Base-by-base conservation (phyloP, 2,329 filamentous ascomycete species). In the Rutstroemia sp. region DNA sequence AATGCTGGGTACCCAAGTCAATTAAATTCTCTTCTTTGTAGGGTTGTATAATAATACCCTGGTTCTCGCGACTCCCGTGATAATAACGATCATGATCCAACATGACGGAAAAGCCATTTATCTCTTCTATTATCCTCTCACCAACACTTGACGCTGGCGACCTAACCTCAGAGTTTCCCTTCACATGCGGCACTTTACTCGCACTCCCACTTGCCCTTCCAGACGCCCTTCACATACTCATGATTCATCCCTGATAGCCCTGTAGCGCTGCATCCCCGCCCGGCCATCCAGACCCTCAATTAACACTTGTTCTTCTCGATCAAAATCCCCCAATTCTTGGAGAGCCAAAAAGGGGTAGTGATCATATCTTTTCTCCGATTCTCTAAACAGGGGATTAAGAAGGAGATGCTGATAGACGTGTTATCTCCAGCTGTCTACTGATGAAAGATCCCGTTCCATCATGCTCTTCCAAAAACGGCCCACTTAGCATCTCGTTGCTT, bases 41-140 rank as follows among this genome's bases (percentile, higher is more conserved):
- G 21, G 4, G 2, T 23, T 23, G 21, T 23, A 23, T 4, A 23
- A 23, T 23, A 23, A 23, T 23, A 23, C 21, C 21, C 21, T 23
- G 2, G 21, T 23, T 23, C 21, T 23, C 4, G 21, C 21, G 21
- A 23, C 21, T 23, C 21, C 21, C 21, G 21, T 23, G 21, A 23
- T 23, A 27, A 27, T 27, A 7, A 7, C 7, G 4, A 27, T 23
- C 25, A 27, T 27, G 25, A 27, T 27, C 65, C 65, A 61, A 66
- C 64, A 51, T 60, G 60, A 3, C 54, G 54, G 56, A 45, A 48
- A 10, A 30, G 48, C 51, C 52, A 2, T 41, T 8, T 16, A 9
- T 12, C 12, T 19, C 17, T 12, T 16, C 47, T n/a, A 30, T 44
- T 17, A 34, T 27, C 27, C 38, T 57, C 41, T 39, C 54, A 41